Conservation (phyloP, 768 basidiomycete species). For the Naganishia vaughanmartiniae region DNA sequence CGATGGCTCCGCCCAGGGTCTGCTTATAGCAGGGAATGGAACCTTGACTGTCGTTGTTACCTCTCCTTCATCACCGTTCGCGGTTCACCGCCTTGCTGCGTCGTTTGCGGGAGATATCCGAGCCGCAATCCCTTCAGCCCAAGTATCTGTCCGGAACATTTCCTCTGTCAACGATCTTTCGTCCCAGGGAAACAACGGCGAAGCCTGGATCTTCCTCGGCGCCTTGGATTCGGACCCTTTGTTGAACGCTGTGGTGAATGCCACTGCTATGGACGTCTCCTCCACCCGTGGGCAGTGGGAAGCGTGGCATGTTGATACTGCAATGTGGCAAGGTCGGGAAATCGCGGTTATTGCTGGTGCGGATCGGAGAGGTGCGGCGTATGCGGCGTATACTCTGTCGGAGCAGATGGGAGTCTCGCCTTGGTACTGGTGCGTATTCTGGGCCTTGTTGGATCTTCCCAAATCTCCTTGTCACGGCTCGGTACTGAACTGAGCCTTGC, state of each 20-base stretch:
- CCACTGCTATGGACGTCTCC: constrained; percentile 60
- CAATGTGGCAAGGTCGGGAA: constrained; percentile 61
- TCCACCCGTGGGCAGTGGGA: constrained; percentile 68
- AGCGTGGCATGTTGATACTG: constrained; percentile 58
- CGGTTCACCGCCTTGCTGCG: constrained; percentile 55
- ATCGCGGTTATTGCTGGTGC: constrained; percentile 69
- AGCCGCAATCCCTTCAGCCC: constrained; percentile 60
- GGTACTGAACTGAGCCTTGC: constrained; percentile 53
- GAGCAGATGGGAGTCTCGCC: constrained; percentile 32
- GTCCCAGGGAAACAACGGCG: constrained; percentile 33
- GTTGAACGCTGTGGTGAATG: constrained; percentile 56
- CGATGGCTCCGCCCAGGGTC: constrained; percentile 1
- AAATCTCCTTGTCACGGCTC: too few relatives aligned
- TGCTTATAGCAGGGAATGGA: constrained; percentile 2
- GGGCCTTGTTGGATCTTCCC: too few relatives aligned
- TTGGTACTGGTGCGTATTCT: constrained; percentile 33
- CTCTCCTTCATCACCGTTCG: constrained; percentile 38
- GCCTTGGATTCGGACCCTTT: constrained; percentile 63
- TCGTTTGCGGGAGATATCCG: constrained; percentile 64
- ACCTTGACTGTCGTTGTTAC: constrained; percentile 29
- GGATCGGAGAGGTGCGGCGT: constrained; percentile 54
- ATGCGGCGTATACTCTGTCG: constrained; percentile 35
- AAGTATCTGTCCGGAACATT: constrained; percentile 59
- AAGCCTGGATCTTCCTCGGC: constrained; percentile 61
- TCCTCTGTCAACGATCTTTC: constrained; percentile 51